Evolutionary conservation across 306 rosid species (phyloP).

Genomic region (Begonia fuchsioides): DNA sequence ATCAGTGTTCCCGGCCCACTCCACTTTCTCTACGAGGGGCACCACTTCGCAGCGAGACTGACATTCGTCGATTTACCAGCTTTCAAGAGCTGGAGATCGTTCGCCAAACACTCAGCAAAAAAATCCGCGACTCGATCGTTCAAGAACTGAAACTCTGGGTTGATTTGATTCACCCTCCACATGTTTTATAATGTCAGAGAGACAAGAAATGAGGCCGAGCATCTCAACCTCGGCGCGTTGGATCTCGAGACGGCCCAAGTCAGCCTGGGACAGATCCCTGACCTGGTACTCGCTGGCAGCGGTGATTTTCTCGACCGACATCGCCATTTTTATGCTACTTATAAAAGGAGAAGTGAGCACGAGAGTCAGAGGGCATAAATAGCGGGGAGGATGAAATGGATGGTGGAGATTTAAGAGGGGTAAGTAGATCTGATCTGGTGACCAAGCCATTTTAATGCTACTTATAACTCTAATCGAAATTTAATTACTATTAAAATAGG

Average conservation of each 20-base stretch:
- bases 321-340: too few species aligned
- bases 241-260: constrained; percentile 49
- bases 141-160: constrained; percentile 24
- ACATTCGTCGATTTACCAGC: constrained; percentile 14
- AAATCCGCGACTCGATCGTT: constrained; percentile 35
- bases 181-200: too few species aligned
- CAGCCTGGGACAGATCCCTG: constrained; percentile 56
- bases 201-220: constrained; percentile 59
- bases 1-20: constrained; percentile 9
- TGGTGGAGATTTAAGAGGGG: background rate
- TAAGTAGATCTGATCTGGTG: too few species aligned
- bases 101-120: constrained; percentile 35
- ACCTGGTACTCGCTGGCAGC: constrained; percentile 61
- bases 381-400: background rate
- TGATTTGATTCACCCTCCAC: too few species aligned
- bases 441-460: too few species aligned
- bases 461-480: too few species aligned
- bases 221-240: constrained; percentile 64
- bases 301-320: constrained; percentile 38
- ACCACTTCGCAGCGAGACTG: constrained; percentile 70
- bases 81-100: constrained; percentile 29
- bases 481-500: too few species aligned
- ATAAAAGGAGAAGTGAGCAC: too few species aligned
- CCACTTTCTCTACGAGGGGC: constrained; percentile 32
- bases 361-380: background rate